Conservation (phyloP, 441 rosid species). For the Corymbia citriodora region DNA sequence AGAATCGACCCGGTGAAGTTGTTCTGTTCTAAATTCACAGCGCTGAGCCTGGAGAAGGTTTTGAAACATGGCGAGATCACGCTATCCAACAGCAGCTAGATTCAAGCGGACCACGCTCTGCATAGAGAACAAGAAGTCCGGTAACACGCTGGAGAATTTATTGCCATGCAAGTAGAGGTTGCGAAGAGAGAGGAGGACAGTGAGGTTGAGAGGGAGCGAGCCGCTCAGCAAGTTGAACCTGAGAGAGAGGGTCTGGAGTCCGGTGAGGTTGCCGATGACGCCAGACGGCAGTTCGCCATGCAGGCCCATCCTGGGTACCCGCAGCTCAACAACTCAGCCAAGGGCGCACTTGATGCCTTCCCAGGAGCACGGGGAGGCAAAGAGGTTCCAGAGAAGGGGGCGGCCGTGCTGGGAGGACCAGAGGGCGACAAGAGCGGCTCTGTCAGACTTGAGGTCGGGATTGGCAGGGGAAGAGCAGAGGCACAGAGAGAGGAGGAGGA, state of each 20-base stretch:
- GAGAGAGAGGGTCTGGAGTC: constrained; percentile 71
- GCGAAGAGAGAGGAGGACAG: constrained; percentile 46
- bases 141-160: constrained; percentile 71
- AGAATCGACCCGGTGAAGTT: constrained; percentile 61
- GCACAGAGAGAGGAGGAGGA: not conserved
- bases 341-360: constrained; percentile 65
- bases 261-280: constrained; percentile 53
- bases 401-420: constrained; percentile 79
- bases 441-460: constrained; percentile 74
- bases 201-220: constrained; percentile 70
- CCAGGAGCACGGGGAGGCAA: constrained; percentile 64
- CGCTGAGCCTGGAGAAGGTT: constrained; percentile 65
- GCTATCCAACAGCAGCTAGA: constrained; percentile 64
- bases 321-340: constrained; percentile 58
- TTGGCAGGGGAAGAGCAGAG: constrained; percentile 11
- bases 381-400: constrained; percentile 66
- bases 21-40: constrained; percentile 60
- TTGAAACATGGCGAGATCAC: constrained; percentile 46
- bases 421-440: constrained; percentile 63
- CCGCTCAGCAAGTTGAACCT: constrained; percentile 66
- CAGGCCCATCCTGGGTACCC: constrained; percentile 72
- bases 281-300: constrained; percentile 65
- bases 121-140: constrained; percentile 52
- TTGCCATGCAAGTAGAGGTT: constrained; percentile 78
- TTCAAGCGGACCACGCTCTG: constrained; percentile 52